Conservation (phyloP, 148 eudicot genomes). For the Dysphania ambrosioides region DNA sequence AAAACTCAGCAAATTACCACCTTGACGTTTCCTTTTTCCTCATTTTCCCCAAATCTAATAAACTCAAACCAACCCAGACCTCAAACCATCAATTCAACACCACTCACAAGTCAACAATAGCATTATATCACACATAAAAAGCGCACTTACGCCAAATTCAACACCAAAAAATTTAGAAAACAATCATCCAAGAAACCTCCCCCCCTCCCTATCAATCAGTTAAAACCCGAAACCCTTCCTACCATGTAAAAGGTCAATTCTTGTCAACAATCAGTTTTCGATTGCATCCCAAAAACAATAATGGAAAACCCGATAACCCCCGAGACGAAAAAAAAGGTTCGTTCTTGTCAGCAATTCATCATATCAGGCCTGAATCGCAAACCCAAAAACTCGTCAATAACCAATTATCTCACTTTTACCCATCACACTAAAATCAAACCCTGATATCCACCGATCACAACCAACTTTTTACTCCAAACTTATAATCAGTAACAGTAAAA, state of each 20-base stretch:
- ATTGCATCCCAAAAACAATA: too few relatives aligned
- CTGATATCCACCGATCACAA: neutral
- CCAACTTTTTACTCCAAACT: neutral
- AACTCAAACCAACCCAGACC: neutral
- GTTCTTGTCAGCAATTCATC: neutral
- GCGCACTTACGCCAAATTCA: neutral
- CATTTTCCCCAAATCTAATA: neutral
- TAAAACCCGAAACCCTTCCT: neutral
- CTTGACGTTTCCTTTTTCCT: neutral
- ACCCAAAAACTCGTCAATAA: neutral
- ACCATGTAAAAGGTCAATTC: too few relatives aligned
- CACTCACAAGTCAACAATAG: neutral
- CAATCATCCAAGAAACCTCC: neutral
- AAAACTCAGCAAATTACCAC: neutral
- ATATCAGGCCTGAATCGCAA: slow-evolving; percentile 4
- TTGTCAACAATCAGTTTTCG: too few relatives aligned
- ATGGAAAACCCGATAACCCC: neutral
- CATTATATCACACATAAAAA: neutral
- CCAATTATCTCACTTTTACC: neutral
- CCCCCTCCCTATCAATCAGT: neutral
- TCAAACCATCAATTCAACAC: neutral
- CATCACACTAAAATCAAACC: neutral
- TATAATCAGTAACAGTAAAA: too few relatives aligned
- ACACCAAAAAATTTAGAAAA: neutral
- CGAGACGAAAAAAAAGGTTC: neutral